These are phyloP conservation scores for Penicillium angulare DNA, from an alignment of 495 filamentous ascomycete species.

Conservation along the genomic window DNA sequence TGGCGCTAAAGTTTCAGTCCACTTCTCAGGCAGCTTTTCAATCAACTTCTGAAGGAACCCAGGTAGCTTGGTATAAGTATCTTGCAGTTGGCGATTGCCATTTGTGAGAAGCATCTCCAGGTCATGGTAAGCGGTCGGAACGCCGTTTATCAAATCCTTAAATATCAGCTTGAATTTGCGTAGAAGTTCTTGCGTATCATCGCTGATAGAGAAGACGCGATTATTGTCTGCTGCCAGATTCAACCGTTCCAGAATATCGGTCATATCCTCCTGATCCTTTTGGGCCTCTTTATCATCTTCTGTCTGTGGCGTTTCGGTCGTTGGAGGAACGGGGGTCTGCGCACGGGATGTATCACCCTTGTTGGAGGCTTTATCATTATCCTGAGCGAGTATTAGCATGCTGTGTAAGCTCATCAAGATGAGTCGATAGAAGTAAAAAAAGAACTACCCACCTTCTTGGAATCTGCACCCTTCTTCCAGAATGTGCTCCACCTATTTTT, in stretches of 20 bases:
- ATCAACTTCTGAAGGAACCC: slow-evolving; percentile 81
- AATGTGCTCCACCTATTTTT: slow-evolving; percentile 45
- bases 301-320: slow-evolving; percentile 13
- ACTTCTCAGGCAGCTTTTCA: slow-evolving; percentile 77
- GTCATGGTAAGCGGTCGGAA: slow-evolving; percentile 89
- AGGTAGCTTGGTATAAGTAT: slow-evolving; percentile 77
- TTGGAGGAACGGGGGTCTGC: slow-evolving; percentile 6
- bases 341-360: not conserved
- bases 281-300: slow-evolving; percentile 38
- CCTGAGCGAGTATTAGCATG: slow-evolving; percentile 7
- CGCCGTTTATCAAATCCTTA: slow-evolving; percentile 87
- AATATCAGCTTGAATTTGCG: slow-evolving; percentile 83
- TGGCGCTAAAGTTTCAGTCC: slow-evolving; percentile 70
- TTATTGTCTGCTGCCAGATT: slow-evolving; percentile 78
- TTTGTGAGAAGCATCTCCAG: slow-evolving; percentile 78
- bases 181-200: slow-evolving; percentile 75
- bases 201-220: slow-evolving; percentile 75
- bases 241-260: slow-evolving; percentile 71
- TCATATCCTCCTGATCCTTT: slow-evolving; percentile 73
- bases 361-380: not conserved
- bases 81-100: slow-evolving; percentile 69
- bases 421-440: not conserved
- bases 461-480: slow-evolving; percentile 38
- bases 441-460: slow-evolving; percentile 35
- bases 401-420: not conserved